Percentiles rank a stretch among this genome's conserved stretches.
Evolutionary conservation across 2,329 filamentous ascomycete genomes (phyloP).

Genomic region (Colletotrichum aenigma): DNA sequence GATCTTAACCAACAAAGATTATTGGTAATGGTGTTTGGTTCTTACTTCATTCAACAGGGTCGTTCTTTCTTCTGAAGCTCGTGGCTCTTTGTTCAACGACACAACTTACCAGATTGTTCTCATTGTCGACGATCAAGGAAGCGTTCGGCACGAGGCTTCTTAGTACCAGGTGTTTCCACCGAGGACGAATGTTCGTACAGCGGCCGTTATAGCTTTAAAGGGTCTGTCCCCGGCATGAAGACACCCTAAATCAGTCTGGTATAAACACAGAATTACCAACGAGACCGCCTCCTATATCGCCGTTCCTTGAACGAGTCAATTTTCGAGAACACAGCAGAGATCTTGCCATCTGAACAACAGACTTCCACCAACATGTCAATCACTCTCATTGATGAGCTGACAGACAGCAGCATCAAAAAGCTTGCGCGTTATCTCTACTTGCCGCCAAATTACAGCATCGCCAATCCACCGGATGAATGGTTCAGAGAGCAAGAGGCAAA

Average conservation of each 20-base stretch:
- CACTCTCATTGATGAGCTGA: conserved; percentile 22
- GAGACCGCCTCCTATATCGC: neutral
- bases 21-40: neutral
- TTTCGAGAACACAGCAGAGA: neutral
- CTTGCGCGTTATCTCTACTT: conserved; percentile 42
- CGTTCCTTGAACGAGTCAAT: neutral
- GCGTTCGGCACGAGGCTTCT: neutral
- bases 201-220: neutral
- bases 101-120: neutral
- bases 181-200: neutral
- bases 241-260: neutral
- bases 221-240: neutral
- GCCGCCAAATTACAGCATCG: conserved; percentile 31
- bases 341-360: neutral
- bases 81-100: neutral
- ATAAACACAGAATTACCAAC: neutral
- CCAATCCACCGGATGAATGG: conserved; percentile 38
- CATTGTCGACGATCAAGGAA: neutral
- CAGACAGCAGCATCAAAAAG: conserved; percentile 28
- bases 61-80: neutral
- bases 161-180: neutral
- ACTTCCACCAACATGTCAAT: neutral
- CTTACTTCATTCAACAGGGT: neutral
- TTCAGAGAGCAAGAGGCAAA: conserved; percentile 34
- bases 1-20: neutral